Evolutionary conservation across 768 basidiomycete species (phyloP).

Genomic region (Boletus rubropictus): DNA sequence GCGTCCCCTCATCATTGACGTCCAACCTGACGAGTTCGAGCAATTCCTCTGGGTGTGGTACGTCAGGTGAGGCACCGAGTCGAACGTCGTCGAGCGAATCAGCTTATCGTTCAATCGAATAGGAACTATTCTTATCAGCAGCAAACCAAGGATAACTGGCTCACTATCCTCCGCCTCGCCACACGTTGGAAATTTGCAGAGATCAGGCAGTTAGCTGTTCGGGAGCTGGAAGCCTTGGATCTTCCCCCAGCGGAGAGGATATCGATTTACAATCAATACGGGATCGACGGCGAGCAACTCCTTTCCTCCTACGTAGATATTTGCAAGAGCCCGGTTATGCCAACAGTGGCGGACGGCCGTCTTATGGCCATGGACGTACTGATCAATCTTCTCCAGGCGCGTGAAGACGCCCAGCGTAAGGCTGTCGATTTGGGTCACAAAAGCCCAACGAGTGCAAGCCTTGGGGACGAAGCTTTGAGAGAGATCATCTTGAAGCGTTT

Average conservation of each 20-base stretch:
- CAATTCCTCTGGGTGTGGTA: constrained; percentile 57
- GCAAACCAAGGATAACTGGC: constrained; percentile 48
- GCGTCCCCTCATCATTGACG: constrained; percentile 40
- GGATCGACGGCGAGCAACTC: constrained; percentile 46
- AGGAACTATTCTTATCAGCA: constrained; percentile 53
- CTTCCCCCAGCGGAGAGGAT: constrained; percentile 50
- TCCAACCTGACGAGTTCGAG: constrained; percentile 41
- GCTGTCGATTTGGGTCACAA: constrained; percentile 26
- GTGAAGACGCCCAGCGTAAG: constrained; percentile 43
- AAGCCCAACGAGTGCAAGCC: constrained; percentile 30
- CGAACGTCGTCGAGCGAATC: background rate
- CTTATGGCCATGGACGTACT: constrained; percentile 52
- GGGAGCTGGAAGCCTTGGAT: constrained; percentile 45
- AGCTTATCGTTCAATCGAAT: background rate
- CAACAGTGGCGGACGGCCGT: constrained; percentile 47
- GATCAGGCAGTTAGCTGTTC: constrained; percentile 46
- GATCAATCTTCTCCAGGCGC: constrained; percentile 46
- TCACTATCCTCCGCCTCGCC: constrained; percentile 47
- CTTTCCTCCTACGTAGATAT: constrained; percentile 48
- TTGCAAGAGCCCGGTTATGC: constrained; percentile 46
- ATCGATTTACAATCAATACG: constrained; percentile 48
- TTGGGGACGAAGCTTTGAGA: constrained; percentile 28
- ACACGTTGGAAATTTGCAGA: constrained; percentile 51
- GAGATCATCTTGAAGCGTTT: constrained; percentile 32
- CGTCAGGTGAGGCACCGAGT: constrained; percentile 35